Evolutionary conservation across 495 filamentous ascomycete species (phyloP).

Genomic region (Talaromyces proteolyticus): DNA sequence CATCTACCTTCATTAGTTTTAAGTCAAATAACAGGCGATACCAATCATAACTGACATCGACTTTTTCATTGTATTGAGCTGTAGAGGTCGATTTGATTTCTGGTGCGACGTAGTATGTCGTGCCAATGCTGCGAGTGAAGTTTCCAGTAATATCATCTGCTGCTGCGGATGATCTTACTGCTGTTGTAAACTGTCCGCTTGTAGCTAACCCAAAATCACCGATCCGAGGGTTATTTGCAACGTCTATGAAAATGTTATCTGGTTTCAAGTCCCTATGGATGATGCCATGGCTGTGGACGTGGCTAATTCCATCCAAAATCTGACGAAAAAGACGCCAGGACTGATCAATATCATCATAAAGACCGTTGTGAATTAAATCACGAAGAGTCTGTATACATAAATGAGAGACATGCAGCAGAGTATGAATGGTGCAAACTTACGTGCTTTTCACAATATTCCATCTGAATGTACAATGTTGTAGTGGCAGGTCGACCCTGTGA

Average conservation of each 20-base stretch:
- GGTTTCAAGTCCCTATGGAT: conserved; percentile 98
- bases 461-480: conserved; percentile 75
- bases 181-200: conserved; percentile 65
- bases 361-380: conserved; percentile 75
- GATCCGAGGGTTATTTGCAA: conserved; percentile 82
- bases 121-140: conserved; percentile 88
- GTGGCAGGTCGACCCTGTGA: conserved; percentile 36
- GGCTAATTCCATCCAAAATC: conserved; percentile 81
- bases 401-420: conserved; percentile 9
- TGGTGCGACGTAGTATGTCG: conserved; percentile 88
- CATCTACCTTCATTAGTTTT: conserved; percentile 50
- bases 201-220: conserved; percentile 96
- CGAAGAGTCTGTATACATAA: conserved; percentile 62
- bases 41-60: conserved; percentile 63
- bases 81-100: conserved; percentile 70
- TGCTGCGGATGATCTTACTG: conserved; percentile 36
- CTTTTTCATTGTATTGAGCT: conserved; percentile 84
- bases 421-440: conserved; percentile 36
- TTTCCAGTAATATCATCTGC: conserved; percentile 47
- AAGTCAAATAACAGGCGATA: conserved; percentile 8
- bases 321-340: conserved; percentile 89
- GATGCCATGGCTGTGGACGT: conserved; percentile 87
- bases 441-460: conserved; percentile 96
- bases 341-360: conserved; percentile 67
- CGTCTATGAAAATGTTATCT: conserved; percentile 96